Evolutionary conservation across 169 alveolate species (phyloP).

Genomic region (Babesia divergens): DNA sequence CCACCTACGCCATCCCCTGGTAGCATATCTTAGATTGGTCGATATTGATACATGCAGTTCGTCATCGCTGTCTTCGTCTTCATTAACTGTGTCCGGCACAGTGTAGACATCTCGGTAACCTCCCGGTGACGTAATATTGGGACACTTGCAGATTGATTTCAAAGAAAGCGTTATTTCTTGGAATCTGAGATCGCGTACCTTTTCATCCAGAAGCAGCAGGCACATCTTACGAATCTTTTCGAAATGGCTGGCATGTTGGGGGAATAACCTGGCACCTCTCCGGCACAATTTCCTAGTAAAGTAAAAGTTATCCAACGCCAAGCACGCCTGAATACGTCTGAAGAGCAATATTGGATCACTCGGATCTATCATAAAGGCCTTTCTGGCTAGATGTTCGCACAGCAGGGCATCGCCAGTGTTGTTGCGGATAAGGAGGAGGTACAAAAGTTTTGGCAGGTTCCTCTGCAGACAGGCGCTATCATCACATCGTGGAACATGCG

Average conservation of each 20-base stretch:
- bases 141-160: slow-evolving; percentile 2
- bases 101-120: background rate
- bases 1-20: slow-evolving; percentile 28
- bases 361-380: background rate
- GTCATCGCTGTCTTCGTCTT: slow-evolving; percentile 10
- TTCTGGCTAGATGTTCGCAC: slow-evolving; percentile 15
- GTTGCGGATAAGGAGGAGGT: slow-evolving; percentile 5
- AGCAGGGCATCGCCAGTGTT: slow-evolving; percentile 24
- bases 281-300: slow-evolving; percentile 3
- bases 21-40: background rate
- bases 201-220: slow-evolving; percentile 11
- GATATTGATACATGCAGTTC: slow-evolving; percentile 4
- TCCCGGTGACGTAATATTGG: slow-evolving; percentile 15
- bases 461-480: slow-evolving; percentile 9
- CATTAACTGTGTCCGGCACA: background rate
- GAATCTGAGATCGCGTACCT: background rate
- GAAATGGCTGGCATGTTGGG: slow-evolving; percentile 1
- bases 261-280: slow-evolving; percentile 14
- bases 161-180: background rate
- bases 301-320: slow-evolving; percentile 17
- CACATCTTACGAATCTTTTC: background rate
- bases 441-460: slow-evolving; percentile 1
- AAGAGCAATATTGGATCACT: background rate
- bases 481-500: background rate
- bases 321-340: slow-evolving; percentile 23